These are phyloP conservation scores for Meredithiella fracta DNA, from an alignment of 2,329 filamentous ascomycete genomes.

Conservation along the genomic window DNA sequence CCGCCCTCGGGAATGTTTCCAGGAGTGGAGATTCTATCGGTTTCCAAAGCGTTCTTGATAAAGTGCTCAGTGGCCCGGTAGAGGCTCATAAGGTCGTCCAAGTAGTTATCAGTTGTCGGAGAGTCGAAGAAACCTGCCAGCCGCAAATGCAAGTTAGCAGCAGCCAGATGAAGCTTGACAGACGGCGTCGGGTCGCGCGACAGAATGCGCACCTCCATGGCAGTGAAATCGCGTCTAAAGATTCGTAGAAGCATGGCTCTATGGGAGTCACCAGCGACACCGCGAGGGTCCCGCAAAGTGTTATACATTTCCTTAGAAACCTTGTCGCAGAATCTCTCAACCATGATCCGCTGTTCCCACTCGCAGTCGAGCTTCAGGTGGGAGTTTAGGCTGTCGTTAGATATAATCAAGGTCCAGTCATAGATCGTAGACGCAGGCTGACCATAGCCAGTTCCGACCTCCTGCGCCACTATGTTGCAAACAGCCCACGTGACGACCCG, in stretches of 20 bases:
- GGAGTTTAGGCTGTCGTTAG: constrained; percentile 25
- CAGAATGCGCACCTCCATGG: constrained; percentile 44
- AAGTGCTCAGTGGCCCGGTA: constrained; percentile 58
- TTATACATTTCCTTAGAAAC: constrained; percentile 67
- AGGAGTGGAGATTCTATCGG: constrained; percentile 31
- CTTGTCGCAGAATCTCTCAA: constrained; percentile 62
- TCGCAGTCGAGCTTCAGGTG: constrained; percentile 43
- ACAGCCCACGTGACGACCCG: constrained; percentile 69
- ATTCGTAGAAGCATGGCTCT: constrained; percentile 50
- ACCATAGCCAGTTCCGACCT: constrained; percentile 67
- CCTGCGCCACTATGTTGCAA: constrained; percentile 70
- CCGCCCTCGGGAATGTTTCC: constrained; percentile 31
- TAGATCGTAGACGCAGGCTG: constrained; percentile 65
- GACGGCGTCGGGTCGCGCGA: constrained; percentile 42
- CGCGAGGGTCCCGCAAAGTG: constrained; percentile 55
- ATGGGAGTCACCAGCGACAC: constrained; percentile 50
- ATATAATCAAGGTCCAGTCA: constrained; percentile 53
- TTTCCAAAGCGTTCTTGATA: constrained; percentile 46
- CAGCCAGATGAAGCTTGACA: constrained; percentile 50
- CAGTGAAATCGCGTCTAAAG: constrained; percentile 47
- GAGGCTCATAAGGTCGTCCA: constrained; percentile 57
- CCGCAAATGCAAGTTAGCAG: constrained; percentile 58
- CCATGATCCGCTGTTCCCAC: constrained; percentile 50
- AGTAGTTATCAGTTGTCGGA: constrained; percentile 52
- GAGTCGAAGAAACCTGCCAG: constrained; percentile 70